A percentile compares a stretch with the other conserved stretches of the same genome.
phyloP scores from a whole-genome alignment of 2,329 filamentous ascomycete genomes.

The Aureobasidium sp. region DNA sequence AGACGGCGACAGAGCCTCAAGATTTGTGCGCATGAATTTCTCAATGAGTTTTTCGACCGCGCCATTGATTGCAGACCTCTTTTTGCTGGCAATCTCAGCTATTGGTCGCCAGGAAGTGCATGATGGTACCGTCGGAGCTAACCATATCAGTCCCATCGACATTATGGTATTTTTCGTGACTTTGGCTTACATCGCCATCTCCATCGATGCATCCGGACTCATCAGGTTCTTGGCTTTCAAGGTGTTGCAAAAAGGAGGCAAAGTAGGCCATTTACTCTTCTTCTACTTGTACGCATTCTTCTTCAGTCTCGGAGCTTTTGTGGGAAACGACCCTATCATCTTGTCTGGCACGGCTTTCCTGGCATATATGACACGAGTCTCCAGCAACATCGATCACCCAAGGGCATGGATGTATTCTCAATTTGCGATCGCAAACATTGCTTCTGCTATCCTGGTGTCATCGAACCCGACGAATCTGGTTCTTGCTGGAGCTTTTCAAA shows the following conservation, averaged over 20 bases:
- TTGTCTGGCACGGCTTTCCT: conserved; percentile 67
- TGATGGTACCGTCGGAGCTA: conserved; percentile 60
- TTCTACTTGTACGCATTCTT: conserved; percentile 70
- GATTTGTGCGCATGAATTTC: conserved; percentile 49
- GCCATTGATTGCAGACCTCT: conserved; percentile 63
- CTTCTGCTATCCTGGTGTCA: conserved; percentile 68
- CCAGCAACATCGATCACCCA: conserved; percentile 63
- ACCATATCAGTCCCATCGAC: conserved; percentile 62
- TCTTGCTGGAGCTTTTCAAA: conserved; percentile 62
- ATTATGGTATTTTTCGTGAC: conserved; percentile 72
- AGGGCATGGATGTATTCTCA: conserved; percentile 68
- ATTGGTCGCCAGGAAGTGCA: conserved; percentile 61
- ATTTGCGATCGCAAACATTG: conserved; percentile 66
- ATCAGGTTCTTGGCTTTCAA: conserved; percentile 65
- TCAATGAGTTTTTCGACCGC: conserved; percentile 66
- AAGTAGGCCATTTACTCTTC: conserved; percentile 61
- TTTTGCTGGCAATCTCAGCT: conserved; percentile 61
- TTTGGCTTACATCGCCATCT: conserved; percentile 69
- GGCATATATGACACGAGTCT: conserved; percentile 70
- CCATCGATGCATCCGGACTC: conserved; percentile 67
- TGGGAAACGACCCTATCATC: conserved; percentile 71
- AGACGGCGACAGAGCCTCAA: conserved; percentile 22
- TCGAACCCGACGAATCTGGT: conserved; percentile 74
- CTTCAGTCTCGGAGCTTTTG: conserved; percentile 58
- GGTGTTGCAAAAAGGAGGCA: conserved; percentile 60